phyloP scores from a whole-genome alignment of 495 filamentous ascomycete species.

The Trichoderma parareesei region DNA sequence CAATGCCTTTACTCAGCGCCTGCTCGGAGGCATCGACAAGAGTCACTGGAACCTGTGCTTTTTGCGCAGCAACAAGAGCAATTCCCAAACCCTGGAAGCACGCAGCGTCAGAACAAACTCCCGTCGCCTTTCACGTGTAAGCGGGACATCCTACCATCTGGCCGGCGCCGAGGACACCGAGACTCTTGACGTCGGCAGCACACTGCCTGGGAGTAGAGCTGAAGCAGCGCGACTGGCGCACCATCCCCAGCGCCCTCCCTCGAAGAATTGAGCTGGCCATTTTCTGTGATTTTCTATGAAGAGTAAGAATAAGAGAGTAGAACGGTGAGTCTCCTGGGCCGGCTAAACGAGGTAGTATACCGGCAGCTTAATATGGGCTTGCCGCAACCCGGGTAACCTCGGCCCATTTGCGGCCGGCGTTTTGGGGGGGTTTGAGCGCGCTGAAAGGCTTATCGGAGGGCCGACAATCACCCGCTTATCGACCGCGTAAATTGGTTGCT shows the following conservation, averaged over 20 bases:
- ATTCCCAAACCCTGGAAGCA: constrained; percentile 80
- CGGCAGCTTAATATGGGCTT: neutral
- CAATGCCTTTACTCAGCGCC: constrained; percentile 84
- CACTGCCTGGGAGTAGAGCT: constrained; percentile 42
- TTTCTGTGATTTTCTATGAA: constrained; percentile 4
- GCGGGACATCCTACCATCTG: constrained; percentile 64
- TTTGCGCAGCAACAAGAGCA: constrained; percentile 85
- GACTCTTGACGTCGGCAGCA: constrained; percentile 71
- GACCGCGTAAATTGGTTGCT: constrained; percentile 14
- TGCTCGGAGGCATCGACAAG: constrained; percentile 78
- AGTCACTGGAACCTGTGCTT: constrained; percentile 74
- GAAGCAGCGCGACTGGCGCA: constrained; percentile 39
- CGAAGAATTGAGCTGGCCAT: constrained; percentile 29
- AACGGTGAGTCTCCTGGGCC: constrained; percentile 1
- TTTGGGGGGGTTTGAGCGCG: neutral
- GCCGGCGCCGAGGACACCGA: constrained; percentile 91
- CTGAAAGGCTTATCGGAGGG: neutral
- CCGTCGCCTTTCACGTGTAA: constrained; percentile 9
- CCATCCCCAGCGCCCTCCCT: constrained; percentile 26
- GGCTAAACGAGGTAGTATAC: constrained; percentile 13
- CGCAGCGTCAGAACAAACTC: neutral
- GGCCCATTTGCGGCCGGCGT: constrained; percentile 15
- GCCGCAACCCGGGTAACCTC: constrained; percentile 31
- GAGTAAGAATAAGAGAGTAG: neutral
- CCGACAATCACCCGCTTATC: neutral